Percentiles rank a stretch among this genome's conserved stretches.
These are phyloP conservation scores for Phaeodactylum tricornutum DNA, from an alignment of 108 stramenopile species.

Conservation along the genomic window DNA sequence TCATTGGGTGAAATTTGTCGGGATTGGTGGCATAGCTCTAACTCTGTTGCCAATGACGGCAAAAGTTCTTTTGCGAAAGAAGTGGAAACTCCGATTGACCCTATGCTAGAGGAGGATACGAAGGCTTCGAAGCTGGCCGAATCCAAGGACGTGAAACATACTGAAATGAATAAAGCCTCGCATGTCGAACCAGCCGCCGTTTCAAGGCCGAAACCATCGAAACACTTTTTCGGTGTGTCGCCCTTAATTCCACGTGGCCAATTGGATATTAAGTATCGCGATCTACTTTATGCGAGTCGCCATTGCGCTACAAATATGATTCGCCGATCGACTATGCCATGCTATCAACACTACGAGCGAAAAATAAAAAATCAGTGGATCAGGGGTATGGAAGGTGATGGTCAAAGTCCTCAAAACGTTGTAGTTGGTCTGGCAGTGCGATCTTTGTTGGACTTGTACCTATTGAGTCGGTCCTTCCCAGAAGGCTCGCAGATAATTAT, in stretches of 20 bases:
- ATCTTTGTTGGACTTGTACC: constrained; percentile 64
- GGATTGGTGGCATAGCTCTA: background rate
- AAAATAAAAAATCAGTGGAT: constrained; percentile 1
- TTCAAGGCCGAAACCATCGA: background rate
- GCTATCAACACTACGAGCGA: constrained; percentile 1
- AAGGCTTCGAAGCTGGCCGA: background rate
- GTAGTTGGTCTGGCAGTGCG: constrained; percentile 66
- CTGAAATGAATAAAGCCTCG: background rate
- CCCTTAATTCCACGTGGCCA: constrained; percentile 65
- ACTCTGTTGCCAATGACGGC: background rate
- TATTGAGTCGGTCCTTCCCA: constrained; percentile 39
- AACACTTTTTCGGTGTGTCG: constrained; percentile 9
- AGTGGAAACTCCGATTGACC: background rate
- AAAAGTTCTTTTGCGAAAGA: background rate
- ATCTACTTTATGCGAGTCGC: constrained; percentile 35
- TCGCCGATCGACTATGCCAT: background rate
- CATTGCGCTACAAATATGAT: background rate
- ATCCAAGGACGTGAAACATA: background rate
- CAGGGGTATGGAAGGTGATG: background rate
- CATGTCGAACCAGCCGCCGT: background rate
- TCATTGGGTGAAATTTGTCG: background rate
- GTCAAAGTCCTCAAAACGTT: constrained; percentile 11
- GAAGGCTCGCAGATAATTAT: constrained; percentile 54
- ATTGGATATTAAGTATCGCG: constrained; percentile 45
- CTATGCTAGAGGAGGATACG: background rate